Conservation (phyloP, 1,139 yeast genomes). For the Casaregolazyma suthepensis region DNA sequence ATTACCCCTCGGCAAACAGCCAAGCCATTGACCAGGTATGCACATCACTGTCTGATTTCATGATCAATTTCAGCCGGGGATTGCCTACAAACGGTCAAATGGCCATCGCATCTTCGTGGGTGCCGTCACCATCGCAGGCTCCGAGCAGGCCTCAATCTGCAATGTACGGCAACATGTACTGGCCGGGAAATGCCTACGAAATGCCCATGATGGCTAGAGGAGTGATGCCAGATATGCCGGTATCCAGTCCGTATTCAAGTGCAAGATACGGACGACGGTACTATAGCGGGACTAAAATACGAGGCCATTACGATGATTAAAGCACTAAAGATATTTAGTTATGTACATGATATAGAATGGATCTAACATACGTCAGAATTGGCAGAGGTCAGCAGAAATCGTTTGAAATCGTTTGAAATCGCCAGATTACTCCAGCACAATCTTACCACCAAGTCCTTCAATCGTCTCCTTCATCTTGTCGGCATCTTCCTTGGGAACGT, state of each 20-base stretch:
- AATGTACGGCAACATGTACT: neutral
- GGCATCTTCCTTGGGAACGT: conserved; percentile 82
- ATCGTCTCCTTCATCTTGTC: conserved; percentile 87
- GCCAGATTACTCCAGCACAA: conserved; percentile 73
- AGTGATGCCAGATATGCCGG: neutral
- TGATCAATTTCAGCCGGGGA: conserved; percentile 15
- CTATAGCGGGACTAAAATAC: neutral
- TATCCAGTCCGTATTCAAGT: neutral
- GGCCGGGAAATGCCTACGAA: neutral
- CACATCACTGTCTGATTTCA: conserved; percentile 25
- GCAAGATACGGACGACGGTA: neutral
- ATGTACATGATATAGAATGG: conserved; percentile 9
- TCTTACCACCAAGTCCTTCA: conserved; percentile 94
- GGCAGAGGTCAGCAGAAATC: neutral
- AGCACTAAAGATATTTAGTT: conserved; percentile 6
- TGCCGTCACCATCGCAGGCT: neutral
- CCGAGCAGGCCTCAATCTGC: neutral
- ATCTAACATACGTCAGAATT: neutral
- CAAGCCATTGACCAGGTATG: conserved; percentile 22
- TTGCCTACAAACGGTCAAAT: neutral
- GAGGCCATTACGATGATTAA: neutral
- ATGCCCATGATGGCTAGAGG: neutral
- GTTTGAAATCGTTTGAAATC: neutral
- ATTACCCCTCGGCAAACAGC: conserved; percentile 9
- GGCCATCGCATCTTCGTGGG: neutral